Base-by-base conservation (phyloP, 192 early-diverging fungal genomes). In the Podila epigama region DNA sequence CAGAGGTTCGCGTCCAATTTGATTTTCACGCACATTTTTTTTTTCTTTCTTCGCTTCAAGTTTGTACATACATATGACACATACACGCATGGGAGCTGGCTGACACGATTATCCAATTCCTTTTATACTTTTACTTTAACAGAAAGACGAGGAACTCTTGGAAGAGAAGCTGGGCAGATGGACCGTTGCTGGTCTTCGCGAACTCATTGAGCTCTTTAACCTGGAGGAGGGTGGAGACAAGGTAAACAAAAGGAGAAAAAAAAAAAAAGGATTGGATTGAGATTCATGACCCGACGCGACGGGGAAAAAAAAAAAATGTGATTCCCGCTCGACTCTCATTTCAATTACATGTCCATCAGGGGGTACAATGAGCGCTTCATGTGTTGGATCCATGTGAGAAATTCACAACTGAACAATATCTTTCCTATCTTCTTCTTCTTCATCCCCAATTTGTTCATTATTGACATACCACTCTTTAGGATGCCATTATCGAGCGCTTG, bases 81-180 rank as follows among this genome's bases (percentile, higher is more conserved):
- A n/a, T 13, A 22, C 20, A 15, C 44, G 25, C 44, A 48, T 48
- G n/a, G n/a, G n/a, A n/a, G n/a, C n/a, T n/a, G n/a, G n/a, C n/a
- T n/a, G n/a, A n/a, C 53, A 25, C 37, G 13, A 15, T 33, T 22
- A 16, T 25, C 18, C 37, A n/a, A 25, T n/a, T 5, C 12, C 32
- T 31, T 12, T 22, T 11, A 50, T 34, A 16, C 20, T 32, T 55
- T 7, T 10, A 56, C 53, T 5, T 7, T 34, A 16, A 20, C 67
- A 75, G 73, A 77, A 77, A 58, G 73, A 77, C 3, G 73, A 77
- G 28, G 73, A 77, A 39, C 2, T 37, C 32, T 35, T 68, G 34
- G 73, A 77, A 28, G 73, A 77, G 42, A 77, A 68, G 60, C 61
- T 77, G 32, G 73, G 73, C 39, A 77, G 68, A 51, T 77, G 73